A percentile compares a stretch with the other conserved stretches of the same genome.
phyloP scores from a whole-genome alignment of 352 stramenopile genomes.

The Globisporangium barbulae region DNA sequence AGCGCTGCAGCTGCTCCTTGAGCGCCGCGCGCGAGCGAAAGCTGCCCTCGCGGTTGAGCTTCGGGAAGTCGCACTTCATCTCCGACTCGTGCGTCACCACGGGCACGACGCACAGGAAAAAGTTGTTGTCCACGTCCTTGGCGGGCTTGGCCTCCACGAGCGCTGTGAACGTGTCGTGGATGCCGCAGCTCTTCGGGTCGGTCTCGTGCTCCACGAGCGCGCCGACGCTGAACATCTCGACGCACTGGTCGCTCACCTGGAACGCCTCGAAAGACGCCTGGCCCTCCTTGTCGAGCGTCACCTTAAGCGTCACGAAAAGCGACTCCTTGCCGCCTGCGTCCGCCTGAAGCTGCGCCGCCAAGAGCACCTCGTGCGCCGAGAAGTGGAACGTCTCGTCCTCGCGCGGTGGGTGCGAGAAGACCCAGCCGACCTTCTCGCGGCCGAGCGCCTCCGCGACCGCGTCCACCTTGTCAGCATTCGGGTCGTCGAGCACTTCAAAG shows the following conservation, averaged over 20 bases:
- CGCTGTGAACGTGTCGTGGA: constrained; percentile 96
- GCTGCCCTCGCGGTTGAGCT: constrained; percentile 88
- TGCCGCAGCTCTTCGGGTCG: constrained; percentile 89
- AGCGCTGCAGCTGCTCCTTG: constrained; percentile 88
- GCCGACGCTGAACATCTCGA: constrained; percentile 97
- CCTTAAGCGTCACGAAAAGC: constrained; percentile 95
- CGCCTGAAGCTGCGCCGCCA: constrained; percentile 94
- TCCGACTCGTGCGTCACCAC: constrained; percentile 93
- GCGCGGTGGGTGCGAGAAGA: constrained; percentile 95
- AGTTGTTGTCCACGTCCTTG: constrained; percentile 94
- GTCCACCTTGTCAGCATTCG: constrained; percentile 81
- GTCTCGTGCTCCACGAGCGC: constrained; percentile 86
- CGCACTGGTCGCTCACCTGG: constrained; percentile 96
- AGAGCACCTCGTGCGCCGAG: constrained; percentile 86
- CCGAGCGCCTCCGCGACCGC: constrained; percentile 86
- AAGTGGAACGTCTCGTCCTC: constrained; percentile 96
- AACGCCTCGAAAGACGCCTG: constrained; percentile 96
- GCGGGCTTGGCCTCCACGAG: constrained; percentile 95
- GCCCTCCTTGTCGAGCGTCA: constrained; percentile 92
- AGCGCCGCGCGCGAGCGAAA: constrained; percentile 88
- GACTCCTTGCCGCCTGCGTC: constrained; percentile 93
- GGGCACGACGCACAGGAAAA: constrained; percentile 96
- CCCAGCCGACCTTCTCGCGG: constrained; percentile 94
- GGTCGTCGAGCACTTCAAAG: constrained; percentile 93
- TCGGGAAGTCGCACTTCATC: constrained; percentile 93